A percentile compares a stretch with the other conserved stretches of the same genome.
Conservation (phyloP, 805 yeast genomes). For the Candida rishiriensis region DNA sequence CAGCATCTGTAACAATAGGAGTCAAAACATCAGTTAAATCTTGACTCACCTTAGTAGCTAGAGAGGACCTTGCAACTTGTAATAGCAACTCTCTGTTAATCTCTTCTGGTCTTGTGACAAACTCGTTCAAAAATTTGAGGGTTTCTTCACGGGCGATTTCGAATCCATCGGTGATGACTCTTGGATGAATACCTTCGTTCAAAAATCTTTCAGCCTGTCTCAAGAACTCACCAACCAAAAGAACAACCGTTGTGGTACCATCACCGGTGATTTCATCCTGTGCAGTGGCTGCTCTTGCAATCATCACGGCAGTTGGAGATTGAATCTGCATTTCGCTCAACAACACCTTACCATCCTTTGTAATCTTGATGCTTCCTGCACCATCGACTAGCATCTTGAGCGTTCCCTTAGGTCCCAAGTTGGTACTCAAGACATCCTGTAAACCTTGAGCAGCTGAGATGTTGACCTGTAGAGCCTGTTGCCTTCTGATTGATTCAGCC, state of each 20-base stretch:
- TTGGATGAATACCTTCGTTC: conserved; percentile 93
- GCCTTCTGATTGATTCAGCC: conserved; percentile 94
- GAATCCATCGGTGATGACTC: conserved; percentile 92
- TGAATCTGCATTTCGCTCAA: conserved; percentile 96
- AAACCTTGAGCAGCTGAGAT: conserved; percentile 95
- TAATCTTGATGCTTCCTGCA: conserved; percentile 88
- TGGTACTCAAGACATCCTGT: conserved; percentile 86
- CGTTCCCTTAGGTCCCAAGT: conserved; percentile 96
- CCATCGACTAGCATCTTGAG: conserved; percentile 96
- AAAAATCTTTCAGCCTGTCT: conserved; percentile 92
- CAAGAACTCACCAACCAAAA: conserved; percentile 89
- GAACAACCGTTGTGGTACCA: conserved; percentile 94
- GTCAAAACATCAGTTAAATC: conserved; percentile 78
- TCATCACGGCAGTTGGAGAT: conserved; percentile 84
- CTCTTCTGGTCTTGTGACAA: conserved; percentile 48
- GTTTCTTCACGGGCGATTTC: conserved; percentile 81
- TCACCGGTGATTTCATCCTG: conserved; percentile 99
- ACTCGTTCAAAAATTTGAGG: conserved; percentile 62
- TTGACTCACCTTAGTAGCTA: conserved; percentile 77
- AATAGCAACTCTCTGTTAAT: conserved; percentile 82
- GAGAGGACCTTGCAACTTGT: conserved; percentile 87
- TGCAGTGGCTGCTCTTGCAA: conserved; percentile 96
- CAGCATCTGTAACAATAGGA: conserved; percentile 96
- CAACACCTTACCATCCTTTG: conserved; percentile 95
- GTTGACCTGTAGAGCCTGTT: conserved; percentile 93